These are phyloP conservation scores for Domatiomyces catenatus DNA, from an alignment of 2,329 filamentous ascomycete species.

Conservation along the genomic window DNA sequence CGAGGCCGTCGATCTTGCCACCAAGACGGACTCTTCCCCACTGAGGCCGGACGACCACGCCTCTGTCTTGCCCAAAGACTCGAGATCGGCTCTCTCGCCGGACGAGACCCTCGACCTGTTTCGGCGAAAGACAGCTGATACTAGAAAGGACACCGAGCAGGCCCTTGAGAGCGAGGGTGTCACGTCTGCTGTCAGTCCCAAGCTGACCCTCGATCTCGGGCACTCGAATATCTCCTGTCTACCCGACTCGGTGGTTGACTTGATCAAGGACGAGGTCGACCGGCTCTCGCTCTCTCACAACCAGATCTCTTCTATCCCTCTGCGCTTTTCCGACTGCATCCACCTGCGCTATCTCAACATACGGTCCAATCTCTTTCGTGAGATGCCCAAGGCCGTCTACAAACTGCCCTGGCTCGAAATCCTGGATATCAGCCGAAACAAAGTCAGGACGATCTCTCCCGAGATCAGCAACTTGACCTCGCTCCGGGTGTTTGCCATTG, in stretches of 20 bases:
- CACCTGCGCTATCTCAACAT: slow-evolving; percentile 37
- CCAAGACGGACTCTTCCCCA: slow-evolving; percentile 6
- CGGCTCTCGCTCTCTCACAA: slow-evolving; percentile 38
- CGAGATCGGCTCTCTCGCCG: slow-evolving; percentile 17
- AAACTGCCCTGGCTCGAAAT: slow-evolving; percentile 79
- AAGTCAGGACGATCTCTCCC: slow-evolving; percentile 59
- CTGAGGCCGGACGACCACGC: slow-evolving; percentile 2
- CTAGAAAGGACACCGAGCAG: slow-evolving; percentile 32
- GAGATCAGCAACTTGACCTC: slow-evolving; percentile 69
- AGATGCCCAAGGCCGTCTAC: slow-evolving; percentile 57
- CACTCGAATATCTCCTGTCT: slow-evolving; percentile 34
- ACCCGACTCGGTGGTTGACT: slow-evolving; percentile 35
- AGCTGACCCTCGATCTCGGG: slow-evolving; percentile 37
- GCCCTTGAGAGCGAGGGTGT: slow-evolving; percentile 31
- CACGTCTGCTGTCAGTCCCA: slow-evolving; percentile 32
- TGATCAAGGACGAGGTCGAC: slow-evolving; percentile 39
- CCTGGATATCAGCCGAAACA: slow-evolving; percentile 80
- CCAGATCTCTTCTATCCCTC: slow-evolving; percentile 33
- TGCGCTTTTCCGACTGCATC: slow-evolving; percentile 33
- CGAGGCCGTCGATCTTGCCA: slow-evolving; percentile 4
- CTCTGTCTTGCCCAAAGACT: neutral
- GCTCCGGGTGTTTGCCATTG: slow-evolving; percentile 74
- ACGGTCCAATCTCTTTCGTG: slow-evolving; percentile 35
- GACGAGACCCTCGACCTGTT: slow-evolving; percentile 34
- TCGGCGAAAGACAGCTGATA: slow-evolving; percentile 31